phyloP scores from a whole-genome alignment of 139 green algal species.

The Picochlorum sp. region DNA sequence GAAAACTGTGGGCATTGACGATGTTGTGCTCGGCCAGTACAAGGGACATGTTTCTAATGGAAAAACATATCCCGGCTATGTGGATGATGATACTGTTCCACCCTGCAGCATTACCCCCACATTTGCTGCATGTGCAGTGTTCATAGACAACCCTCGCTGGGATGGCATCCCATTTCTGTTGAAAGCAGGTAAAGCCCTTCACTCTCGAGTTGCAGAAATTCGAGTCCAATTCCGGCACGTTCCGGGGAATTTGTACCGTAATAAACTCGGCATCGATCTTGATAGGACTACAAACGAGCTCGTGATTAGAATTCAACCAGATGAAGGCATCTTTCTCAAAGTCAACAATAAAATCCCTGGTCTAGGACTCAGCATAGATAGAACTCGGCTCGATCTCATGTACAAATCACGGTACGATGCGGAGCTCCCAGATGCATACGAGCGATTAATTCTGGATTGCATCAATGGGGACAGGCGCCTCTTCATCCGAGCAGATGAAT shows the following conservation, averaged over 20 bases:
- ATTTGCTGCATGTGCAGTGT: constrained; percentile 84
- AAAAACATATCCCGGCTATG: constrained; percentile 69
- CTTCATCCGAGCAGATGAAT: constrained; percentile 92
- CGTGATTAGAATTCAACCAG: constrained; percentile 96
- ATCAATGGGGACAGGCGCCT: constrained; percentile 87
- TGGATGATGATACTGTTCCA: constrained; percentile 93
- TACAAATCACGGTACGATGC: constrained; percentile 60
- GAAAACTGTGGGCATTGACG: constrained; percentile 66
- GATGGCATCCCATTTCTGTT: constrained; percentile 98
- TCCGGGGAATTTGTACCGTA: constrained; percentile 82
- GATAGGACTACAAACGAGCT: constrained; percentile 91
- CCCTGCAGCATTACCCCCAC: constrained; percentile 75
- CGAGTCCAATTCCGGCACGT: constrained; percentile 95
- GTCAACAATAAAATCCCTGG: constrained; percentile 99
- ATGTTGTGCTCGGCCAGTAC: constrained; percentile 98
- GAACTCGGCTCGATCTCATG: constrained; percentile 84
- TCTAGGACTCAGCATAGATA: constrained; percentile 85
- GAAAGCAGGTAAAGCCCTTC: constrained; percentile 96
- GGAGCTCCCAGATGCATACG: constrained; percentile 81
- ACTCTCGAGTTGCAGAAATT: constrained; percentile 86
- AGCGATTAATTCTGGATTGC: constrained; percentile 96
- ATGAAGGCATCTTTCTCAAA: constrained; percentile 98
- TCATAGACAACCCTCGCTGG: constrained; percentile 97
- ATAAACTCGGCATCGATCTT: constrained; percentile 67
- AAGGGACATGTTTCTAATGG: constrained; percentile 19